Evolutionary conservation across 352 stramenopile genomes (phyloP), one percentile per base, ranked within the genome.

Genomic region (Phytophthora vignae): DNA sequence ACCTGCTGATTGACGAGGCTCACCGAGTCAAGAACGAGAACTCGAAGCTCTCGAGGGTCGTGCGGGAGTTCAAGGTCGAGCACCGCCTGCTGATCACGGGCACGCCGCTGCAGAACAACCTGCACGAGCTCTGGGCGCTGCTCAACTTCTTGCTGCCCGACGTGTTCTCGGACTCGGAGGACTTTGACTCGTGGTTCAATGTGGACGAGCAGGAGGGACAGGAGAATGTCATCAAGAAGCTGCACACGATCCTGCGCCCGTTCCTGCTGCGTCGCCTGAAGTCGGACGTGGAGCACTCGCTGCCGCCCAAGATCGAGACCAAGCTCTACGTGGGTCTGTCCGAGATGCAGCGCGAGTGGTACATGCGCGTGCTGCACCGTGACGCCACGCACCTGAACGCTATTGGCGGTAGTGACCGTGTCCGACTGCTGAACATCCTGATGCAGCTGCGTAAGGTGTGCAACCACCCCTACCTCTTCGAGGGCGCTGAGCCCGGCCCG

Each of bases 111-210:
- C 98, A 99, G 82, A 99, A 99, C 84, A 99, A 99, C 75, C 85
- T 99, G 54, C 98, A 99, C 74, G 98, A 99, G 83, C 86, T 99
- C 3, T 99, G 98, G 98, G 98, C 98, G 19, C 78, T 99, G 67
- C 85, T 99, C n/a, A 99, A 99, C 84, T 99, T 99, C 79, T 85
- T 99, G 44, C 88, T 99, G 57, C 91, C 86, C 0, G 83, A 84
- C 52, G 81, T 94, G 36, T 99, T 99, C 78, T 96, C 90, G 1
- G 98, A 96, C 60, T 85, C 96, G 10, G 98, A 99, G 21, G 96
- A 99, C 70, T 99, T 99, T 62, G 98, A 99, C 78, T 92, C 98
- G 64, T 99, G 98, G 97, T 99, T 99, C 72, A 99, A 99, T 72
- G 86, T 99, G 9, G 95, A 99, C 64, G 97, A 99, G 67, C 88